These are phyloP conservation scores for Scleroderma citrinum DNA, from an alignment of 768 basidiomycete genomes.

Conservation along the genomic window DNA sequence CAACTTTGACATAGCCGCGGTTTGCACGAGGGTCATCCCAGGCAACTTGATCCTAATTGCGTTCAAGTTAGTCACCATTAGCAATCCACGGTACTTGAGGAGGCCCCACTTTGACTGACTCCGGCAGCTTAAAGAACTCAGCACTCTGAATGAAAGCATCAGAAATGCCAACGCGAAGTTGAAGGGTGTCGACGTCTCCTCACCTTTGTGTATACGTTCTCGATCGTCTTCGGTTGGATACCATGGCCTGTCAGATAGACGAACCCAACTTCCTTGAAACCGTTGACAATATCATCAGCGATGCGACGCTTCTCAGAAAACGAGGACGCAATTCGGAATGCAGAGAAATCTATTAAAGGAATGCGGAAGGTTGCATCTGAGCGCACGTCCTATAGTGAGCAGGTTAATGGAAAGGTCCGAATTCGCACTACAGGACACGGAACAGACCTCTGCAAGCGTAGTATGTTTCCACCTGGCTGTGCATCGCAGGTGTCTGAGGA, in stretches of 20 bases:
- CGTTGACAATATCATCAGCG: slow-evolving; percentile 64
- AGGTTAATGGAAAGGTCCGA: neutral
- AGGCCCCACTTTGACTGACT: slow-evolving; percentile 48
- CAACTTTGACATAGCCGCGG: slow-evolving; percentile 75
- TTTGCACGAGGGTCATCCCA: slow-evolving; percentile 87
- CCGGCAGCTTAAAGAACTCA: slow-evolving; percentile 65
- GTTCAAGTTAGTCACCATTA: neutral
- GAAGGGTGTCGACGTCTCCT: slow-evolving; percentile 8
- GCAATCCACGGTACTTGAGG: neutral
- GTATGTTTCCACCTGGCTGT: slow-evolving; percentile 13
- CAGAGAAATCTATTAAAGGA: slow-evolving; percentile 74
- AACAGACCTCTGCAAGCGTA: slow-evolving; percentile 22
- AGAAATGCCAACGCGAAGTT: neutral
- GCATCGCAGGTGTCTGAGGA: slow-evolving; percentile 3
- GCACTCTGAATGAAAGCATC: slow-evolving; percentile 46
- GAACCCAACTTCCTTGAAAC: slow-evolving; percentile 78
- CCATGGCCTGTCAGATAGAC: slow-evolving; percentile 75
- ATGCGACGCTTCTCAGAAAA: slow-evolving; percentile 51
- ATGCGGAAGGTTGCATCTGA: slow-evolving; percentile 48
- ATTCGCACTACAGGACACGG: neutral
- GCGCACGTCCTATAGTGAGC: slow-evolving; percentile 27
- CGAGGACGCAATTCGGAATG: slow-evolving; percentile 49
- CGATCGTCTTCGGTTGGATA: slow-evolving; percentile 50
- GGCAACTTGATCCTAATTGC: slow-evolving; percentile 49
- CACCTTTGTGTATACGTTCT: slow-evolving; percentile 63